Evolutionary conservation across 2,329 filamentous ascomycete genomes (phyloP).

Genomic region (Torrubiella hemipterigena): DNA sequence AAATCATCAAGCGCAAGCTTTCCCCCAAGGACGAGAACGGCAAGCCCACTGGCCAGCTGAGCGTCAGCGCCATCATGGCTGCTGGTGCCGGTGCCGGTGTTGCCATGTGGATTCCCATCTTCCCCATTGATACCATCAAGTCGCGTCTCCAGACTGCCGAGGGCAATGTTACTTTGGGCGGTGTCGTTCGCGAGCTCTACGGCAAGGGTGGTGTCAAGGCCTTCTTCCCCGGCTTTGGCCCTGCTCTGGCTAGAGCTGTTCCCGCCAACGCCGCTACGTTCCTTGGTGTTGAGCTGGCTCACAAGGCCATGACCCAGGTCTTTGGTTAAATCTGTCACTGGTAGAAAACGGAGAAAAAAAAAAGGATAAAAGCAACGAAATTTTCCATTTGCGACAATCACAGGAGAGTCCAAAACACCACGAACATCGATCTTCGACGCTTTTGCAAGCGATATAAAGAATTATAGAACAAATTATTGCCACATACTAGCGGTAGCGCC

Average conservation of each 20-base stretch:
- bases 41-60: constrained; percentile 66
- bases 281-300: constrained; percentile 70
- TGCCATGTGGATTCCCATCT: constrained; percentile 99
- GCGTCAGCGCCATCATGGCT: constrained; percentile 67
- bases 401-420: no score
- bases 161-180: constrained; percentile 67
- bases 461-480: no score
- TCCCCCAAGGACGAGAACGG: constrained; percentile 68
- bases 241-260: constrained; percentile 82
- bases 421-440: no score
- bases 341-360: constrained; percentile 1
- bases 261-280: constrained; percentile 97
- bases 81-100: constrained; percentile 87
- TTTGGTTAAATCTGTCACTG: constrained; percentile 32
- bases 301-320: constrained; percentile 68
- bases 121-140: constrained; percentile 96
- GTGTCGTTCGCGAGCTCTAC: constrained; percentile 75
- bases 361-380: no score
- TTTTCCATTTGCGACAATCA: no score
- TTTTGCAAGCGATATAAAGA: no score
- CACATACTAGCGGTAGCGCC: no score
- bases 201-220: constrained; percentile 71
- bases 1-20: constrained; percentile 79
- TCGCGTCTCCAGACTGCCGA: constrained; percentile 84
- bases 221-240: constrained; percentile 95